phyloP scores from a whole-genome alignment of 768 basidiomycete species.

The Leccinum longicurvipes region DNA sequence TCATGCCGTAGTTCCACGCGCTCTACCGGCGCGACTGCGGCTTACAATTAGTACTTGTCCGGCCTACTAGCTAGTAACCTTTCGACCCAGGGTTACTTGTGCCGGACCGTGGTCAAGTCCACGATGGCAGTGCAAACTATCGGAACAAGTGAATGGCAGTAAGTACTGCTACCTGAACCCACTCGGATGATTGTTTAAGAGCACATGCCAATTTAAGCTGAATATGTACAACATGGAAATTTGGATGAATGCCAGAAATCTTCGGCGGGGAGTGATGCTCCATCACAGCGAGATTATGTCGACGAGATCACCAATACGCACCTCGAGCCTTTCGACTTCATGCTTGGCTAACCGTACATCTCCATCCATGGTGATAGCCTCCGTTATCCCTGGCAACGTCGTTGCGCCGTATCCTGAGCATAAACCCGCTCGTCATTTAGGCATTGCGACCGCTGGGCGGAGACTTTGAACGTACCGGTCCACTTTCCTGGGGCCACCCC shows the following conservation, averaged over 20 bases:
- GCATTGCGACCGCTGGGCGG: background rate
- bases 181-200: too few species aligned
- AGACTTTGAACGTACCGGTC: background rate
- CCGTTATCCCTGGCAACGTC: background rate
- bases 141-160: too few species aligned
- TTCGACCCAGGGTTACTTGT: too few species aligned
- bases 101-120: too few species aligned
- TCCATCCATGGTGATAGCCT: background rate
- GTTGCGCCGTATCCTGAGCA: background rate
- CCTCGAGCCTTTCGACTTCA: background rate
- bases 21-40: too few species aligned
- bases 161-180: too few species aligned
- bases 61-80: background rate
- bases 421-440: background rate
- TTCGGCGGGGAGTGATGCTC: too few species aligned
- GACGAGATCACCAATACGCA: background rate
- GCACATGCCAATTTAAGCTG: too few species aligned
- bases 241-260: too few species aligned
- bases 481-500: background rate
- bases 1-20: too few species aligned
- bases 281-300: background rate
- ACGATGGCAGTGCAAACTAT: too few species aligned
- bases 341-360: background rate
- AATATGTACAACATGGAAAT: too few species aligned
- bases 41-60: background rate